phyloP scores from a whole-genome alignment of 1,284 basidiomycete genomes.

The Cutaneotrichosporon dermatis region DNA sequence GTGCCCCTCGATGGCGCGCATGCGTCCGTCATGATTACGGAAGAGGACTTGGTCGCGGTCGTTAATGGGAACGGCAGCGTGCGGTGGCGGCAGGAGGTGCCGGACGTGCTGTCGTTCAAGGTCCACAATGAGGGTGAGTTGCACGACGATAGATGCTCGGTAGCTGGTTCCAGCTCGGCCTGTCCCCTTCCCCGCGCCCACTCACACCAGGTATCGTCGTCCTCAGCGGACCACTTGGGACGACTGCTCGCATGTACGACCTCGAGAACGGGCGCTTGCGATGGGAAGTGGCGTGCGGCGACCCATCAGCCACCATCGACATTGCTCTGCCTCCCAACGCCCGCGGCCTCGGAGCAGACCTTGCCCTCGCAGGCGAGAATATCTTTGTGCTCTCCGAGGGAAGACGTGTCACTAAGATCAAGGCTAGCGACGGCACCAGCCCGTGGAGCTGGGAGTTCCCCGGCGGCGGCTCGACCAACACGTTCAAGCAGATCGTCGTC shows the following conservation, averaged over 20 bases:
- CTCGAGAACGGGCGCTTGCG: slow-evolving; percentile 62
- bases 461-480: slow-evolving; percentile 53
- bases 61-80: slow-evolving; percentile 71
- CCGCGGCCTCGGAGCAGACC: slow-evolving; percentile 51
- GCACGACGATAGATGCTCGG: too few relatives aligned
- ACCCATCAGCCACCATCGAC: slow-evolving; percentile 39
- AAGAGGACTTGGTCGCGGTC: slow-evolving; percentile 72
- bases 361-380: slow-evolving; percentile 44
- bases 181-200: too few relatives aligned
- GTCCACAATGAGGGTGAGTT: slow-evolving; percentile 58
- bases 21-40: slow-evolving; percentile 59
- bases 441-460: slow-evolving; percentile 41
- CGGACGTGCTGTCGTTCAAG: slow-evolving; percentile 68
- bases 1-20: slow-evolving; percentile 21
- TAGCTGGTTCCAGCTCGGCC: not conserved
- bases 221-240: slow-evolving; percentile 69
- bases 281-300: slow-evolving; percentile 57
- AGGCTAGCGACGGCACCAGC: slow-evolving; percentile 24
- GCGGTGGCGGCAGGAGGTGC: slow-evolving; percentile 70
- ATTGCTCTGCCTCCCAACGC: slow-evolving; percentile 10
- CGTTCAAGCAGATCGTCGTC: slow-evolving; percentile 60
- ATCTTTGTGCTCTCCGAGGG: slow-evolving; percentile 39
- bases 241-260: slow-evolving; percentile 68
- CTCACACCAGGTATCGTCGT: slow-evolving; percentile 58
- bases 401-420: slow-evolving; percentile 31